Evolutionary conservation across 192 early-diverging fungal genomes (phyloP).

Genomic region (Coemansia sp.): DNA sequence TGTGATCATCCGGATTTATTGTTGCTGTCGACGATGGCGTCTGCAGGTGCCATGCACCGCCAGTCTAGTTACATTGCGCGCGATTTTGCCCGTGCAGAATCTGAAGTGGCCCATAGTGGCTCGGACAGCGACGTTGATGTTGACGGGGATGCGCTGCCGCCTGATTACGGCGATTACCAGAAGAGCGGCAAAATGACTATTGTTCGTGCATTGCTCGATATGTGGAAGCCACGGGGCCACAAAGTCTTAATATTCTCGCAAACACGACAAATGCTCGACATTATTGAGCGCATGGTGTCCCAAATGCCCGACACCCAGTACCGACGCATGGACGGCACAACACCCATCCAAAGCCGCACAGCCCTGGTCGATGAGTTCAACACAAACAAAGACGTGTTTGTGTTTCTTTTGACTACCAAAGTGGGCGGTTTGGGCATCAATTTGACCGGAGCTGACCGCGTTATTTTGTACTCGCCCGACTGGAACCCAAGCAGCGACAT

Average conservation of each 20-base stretch:
- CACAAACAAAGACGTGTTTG: slow-evolving; percentile 61
- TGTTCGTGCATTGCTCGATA: slow-evolving; percentile 72
- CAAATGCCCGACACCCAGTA: slow-evolving; percentile 59
- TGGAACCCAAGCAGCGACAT: slow-evolving; percentile 98
- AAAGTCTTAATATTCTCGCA: slow-evolving; percentile 90
- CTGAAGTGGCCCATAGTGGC: too few species aligned
- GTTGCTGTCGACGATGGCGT: slow-evolving; percentile 30
- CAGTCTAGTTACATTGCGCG: neutral
- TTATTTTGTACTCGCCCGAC: slow-evolving; percentile 96
- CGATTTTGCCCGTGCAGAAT: neutral
- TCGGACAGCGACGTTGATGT: neutral
- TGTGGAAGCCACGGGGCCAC: slow-evolving; percentile 87
- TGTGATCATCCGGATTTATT: slow-evolving; percentile 92
- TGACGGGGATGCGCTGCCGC: slow-evolving; percentile 14
- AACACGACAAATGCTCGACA: slow-evolving; percentile 93
- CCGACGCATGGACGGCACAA: slow-evolving; percentile 93
- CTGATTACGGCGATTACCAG: slow-evolving; percentile 44
- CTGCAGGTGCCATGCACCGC: slow-evolving; percentile 22
- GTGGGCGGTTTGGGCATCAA: slow-evolving; percentile 96
- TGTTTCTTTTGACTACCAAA: slow-evolving; percentile 96
- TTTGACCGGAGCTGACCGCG: slow-evolving; percentile 88
- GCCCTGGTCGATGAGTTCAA: slow-evolving; percentile 89
- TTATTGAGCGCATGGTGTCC: slow-evolving; percentile 75
- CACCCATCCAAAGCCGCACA: slow-evolving; percentile 83
- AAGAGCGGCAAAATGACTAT: slow-evolving; percentile 88